phyloP scores from a whole-genome alignment of 805 yeast species.

The Barnettozyma sucrosica region DNA sequence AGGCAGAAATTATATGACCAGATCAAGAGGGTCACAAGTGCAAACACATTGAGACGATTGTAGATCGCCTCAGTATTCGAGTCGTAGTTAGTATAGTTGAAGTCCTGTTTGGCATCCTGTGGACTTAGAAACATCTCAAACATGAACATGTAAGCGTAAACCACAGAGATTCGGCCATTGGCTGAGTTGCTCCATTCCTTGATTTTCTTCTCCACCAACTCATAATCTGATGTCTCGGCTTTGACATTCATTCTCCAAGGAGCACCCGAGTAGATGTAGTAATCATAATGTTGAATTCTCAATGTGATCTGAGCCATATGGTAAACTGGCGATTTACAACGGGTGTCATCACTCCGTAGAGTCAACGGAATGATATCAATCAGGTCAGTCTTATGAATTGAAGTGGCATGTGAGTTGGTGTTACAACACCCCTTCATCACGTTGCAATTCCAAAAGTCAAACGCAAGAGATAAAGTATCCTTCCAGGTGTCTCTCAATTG shows the following conservation, averaged over 20 bases:
- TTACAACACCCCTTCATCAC: slow-evolving; percentile 31
- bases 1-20: slow-evolving; percentile 48
- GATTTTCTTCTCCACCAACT: slow-evolving; percentile 43
- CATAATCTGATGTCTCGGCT: slow-evolving; percentile 46
- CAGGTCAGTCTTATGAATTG: slow-evolving; percentile 19
- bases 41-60: slow-evolving; percentile 32
- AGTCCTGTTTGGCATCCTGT: slow-evolving; percentile 38
- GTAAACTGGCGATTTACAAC: slow-evolving; percentile 61
- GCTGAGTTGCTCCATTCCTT: slow-evolving; percentile 44
- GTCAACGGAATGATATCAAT: slow-evolving; percentile 17
- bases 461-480: slow-evolving; percentile 60
- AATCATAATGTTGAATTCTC: slow-evolving; percentile 70
- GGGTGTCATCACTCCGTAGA: slow-evolving; percentile 31
- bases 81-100: slow-evolving; percentile 38
- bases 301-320: slow-evolving; percentile 70
- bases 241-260: slow-evolving; percentile 73
- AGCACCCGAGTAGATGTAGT: slow-evolving; percentile 74
- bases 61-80: slow-evolving; percentile 47
- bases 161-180: slow-evolving; percentile 46
- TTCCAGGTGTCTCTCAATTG: slow-evolving; percentile 53
- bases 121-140: slow-evolving; percentile 58
- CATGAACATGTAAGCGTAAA: slow-evolving; percentile 56
- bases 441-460: slow-evolving; percentile 62
- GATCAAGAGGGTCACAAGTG: slow-evolving; percentile 30
- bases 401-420: slow-evolving; percentile 15